Evolutionary conservation across 2,329 filamentous ascomycete genomes (phyloP).

Genomic region (Neoscytalidium dimidiatum): DNA sequence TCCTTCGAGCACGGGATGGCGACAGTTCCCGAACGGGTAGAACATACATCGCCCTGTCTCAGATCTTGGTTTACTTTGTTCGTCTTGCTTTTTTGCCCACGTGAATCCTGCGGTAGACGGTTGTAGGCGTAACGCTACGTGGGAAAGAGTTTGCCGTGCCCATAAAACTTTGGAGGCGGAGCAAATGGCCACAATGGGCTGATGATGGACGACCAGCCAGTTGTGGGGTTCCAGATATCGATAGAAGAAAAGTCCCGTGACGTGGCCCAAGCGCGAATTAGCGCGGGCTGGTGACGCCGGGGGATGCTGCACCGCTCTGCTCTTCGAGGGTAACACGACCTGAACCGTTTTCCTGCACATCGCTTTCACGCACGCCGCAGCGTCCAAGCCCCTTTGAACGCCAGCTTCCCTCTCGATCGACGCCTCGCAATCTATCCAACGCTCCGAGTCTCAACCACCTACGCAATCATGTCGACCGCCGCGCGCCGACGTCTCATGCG

Average conservation of each 20-base stretch:
- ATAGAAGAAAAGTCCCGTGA: not conserved
- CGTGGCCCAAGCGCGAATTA: slow-evolving; percentile 2
- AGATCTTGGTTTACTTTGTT: not conserved
- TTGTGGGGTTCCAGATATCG: not conserved
- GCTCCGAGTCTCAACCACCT: slow-evolving; percentile 16
- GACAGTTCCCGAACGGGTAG: not conserved
- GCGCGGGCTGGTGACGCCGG: slow-evolving; percentile 10
- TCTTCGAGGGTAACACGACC: slow-evolving; percentile 13
- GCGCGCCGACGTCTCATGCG: slow-evolving; percentile 96
- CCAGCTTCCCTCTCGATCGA: slow-evolving; percentile 15
- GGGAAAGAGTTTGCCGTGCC: too few species aligned
- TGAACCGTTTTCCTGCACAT: slow-evolving; percentile 16
- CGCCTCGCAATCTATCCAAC: slow-evolving; percentile 17
- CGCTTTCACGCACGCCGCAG: slow-evolving; percentile 5
- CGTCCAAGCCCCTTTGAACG: slow-evolving; percentile 15
- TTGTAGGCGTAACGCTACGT: too few species aligned
- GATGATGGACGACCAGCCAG: not conserved
- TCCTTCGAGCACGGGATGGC: not conserved
- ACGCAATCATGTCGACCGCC: slow-evolving; percentile 76
- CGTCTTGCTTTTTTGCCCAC: not conserved
- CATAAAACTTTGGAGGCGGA: not conserved
- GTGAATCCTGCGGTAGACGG: too few species aligned
- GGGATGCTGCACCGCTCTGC: slow-evolving; percentile 14
- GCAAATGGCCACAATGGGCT: not conserved
- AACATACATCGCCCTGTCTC: slow-evolving; percentile 10